Evolutionary conservation across 2,329 filamentous ascomycete species (phyloP), one percentile per base, ranked within the genome.

Genomic region (Arthrobotrys entomopaga): DNA sequence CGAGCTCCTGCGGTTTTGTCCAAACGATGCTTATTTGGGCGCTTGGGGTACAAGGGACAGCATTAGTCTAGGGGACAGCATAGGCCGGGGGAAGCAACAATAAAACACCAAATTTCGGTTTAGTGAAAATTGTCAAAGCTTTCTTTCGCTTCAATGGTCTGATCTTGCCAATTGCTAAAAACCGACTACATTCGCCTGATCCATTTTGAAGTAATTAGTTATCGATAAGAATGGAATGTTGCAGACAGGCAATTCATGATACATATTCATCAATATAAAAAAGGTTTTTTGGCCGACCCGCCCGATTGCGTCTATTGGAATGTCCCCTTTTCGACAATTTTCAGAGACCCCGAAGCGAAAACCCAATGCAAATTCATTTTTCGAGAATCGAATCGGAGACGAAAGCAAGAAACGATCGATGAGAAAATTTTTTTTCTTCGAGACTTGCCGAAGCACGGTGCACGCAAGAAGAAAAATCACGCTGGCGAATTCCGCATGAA

Each of bases 1-100:
- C 70, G 70, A 74, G 70, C 70, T 74, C 70, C 70, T 74, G 70
- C 70, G 63, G 63, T 67, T 74, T 74, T 74, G 70, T 67, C 57
- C 50, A 53, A 40, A 59, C 52, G 46, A 61, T 34, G 40, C 49
- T 53, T 48, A 19, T 43, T 50, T 24, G 20, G 54, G 67, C 67
- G 67, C 67, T 65, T 61, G 67, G 58, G 60, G 57, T 42, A 26
- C 40, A 61, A 43, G 57, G 65, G 24, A 46, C 29, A 60, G 56
- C 40, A 43, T 54, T 61, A 74, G 29, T 7, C 29, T 34, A 34
- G 10, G 29, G 29, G 29, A 34, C n/a, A n/a, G n/a, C n/a, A n/a
- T n/a, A n/a, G n/a, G n/a, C n/a, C n/a, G n/a, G n/a, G n/a, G n/a
- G n/a, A 34, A 34, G 29, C 29, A 29, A 29, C 3, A 3, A 29